Evolutionary conservation across 441 rosid species (phyloP), one percentile per base, ranked within the genome.

Genomic region (Corymbia calophylla): DNA sequence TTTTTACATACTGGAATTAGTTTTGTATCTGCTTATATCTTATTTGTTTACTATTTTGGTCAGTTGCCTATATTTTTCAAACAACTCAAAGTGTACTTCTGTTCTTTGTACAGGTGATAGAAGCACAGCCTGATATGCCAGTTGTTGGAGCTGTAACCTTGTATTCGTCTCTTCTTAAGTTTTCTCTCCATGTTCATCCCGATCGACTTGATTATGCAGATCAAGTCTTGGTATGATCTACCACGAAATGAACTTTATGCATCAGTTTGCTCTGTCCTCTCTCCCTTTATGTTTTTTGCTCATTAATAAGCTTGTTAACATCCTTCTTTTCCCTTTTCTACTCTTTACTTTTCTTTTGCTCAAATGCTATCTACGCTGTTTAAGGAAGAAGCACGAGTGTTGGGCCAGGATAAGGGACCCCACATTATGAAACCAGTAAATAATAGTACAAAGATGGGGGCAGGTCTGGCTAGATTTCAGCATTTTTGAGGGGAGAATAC

Each of bases 201-300:
- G 99, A 98, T 89, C 97, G 99, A 87, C 96, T 98, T 91, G 99
- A 98, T 93, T 98, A 98, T 93, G 99, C 98, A 21, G 99, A 98
- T 93, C 98, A 98, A 97, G 99, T 98, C 77, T 91, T 98, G 99
- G 99, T 97, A 97, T 92, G 90, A 35, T 86, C 53, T 58, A 88
- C 90, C 88, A 88, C 88, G 60, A 88, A 88, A 70, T 89, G 51
- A 77, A 77, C 51, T 77, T 73, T 77, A 54, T 56, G 49, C 66
- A 23, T 86, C 48, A 31, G 48, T 86, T 86, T 86, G 48, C 48
- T 86, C 56, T 86, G 70, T 86, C 60, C 66, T 19, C 88, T 29
- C 32, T 86, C 31, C 68, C 21, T 86, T 55, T 53, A n/a, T 32
- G 51, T 17, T 31, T 56, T 35, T 23, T 13, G 31, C 31, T 29